Base-by-base conservation (phyloP, 495 filamentous ascomycete species). In the Lasiosphaeris hirsuta region DNA sequence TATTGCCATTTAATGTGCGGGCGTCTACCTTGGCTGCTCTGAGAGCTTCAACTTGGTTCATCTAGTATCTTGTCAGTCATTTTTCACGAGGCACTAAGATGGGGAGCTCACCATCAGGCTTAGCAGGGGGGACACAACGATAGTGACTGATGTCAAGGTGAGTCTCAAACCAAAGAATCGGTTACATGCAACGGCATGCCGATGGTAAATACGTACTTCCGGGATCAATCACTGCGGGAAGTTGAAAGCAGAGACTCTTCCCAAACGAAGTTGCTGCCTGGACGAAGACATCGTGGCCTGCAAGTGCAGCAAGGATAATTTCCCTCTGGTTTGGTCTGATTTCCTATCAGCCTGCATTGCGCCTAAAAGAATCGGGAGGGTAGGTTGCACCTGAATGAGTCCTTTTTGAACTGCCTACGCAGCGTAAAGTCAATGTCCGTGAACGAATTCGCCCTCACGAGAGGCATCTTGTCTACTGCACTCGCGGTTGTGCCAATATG, bases 231-330 rank as follows among this genome's bases (percentile, higher is more conserved):
- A 97, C 83, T 4, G 93, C 92, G 3, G 93, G 93, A 3, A 97
- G 78, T 63, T 97, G 93, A 63, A 93, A 97, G 72, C 93, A 97
- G 18, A 97, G 69, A 66, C 90, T 96, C 70, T 97, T 97, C 11
- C 93, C 93, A 66, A 96, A 96, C 1, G 90, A 94, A 3, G 93
- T 97, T n/a, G 92, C 92, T 36, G 93, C 93, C 70, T 96, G 93
- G 1, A 97, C 80, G 66, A 96, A 97, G 23, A 97, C 87, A 87
- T 97, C 93, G 43, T 93, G 77, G 14, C 90, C 88, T 46, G 89
- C 85, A 14, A 97, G 78, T 3, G 89, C 86, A 30, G 90, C 87
- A 19, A 74, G 70, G 40, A 97, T 95, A 42, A 96, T 92, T 54
- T 97, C 90, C 54, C 90, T 80, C 65, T 97, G 93, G 5, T 88